phyloP scores from a whole-genome alignment of 768 basidiomycete species.

The Tephrocybe sp. region DNA sequence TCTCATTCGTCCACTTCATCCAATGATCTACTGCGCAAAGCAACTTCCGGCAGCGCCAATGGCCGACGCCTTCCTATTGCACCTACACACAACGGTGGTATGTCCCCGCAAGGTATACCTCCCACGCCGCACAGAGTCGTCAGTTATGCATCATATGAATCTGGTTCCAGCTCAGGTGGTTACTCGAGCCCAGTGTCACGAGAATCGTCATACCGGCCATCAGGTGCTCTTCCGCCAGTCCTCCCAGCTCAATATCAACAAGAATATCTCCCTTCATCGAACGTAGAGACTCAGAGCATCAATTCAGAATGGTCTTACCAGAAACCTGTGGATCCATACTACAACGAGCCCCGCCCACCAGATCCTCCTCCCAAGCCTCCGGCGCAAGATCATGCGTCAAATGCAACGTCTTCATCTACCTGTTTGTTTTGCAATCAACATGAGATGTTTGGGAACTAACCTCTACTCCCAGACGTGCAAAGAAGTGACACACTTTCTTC shows the following conservation, averaged over 20 bases:
- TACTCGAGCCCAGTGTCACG: constrained; percentile 19
- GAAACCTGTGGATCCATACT: constrained; percentile 16
- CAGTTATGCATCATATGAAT: constrained; percentile 17
- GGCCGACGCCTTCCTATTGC: constrained; percentile 26
- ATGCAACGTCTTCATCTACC: neutral
- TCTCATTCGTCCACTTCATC: constrained; percentile 26
- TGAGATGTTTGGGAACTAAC: neutral
- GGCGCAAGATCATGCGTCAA: constrained; percentile 7
- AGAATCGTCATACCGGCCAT: constrained; percentile 24
- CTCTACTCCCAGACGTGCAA: neutral
- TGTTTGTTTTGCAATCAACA: constrained; percentile 9
- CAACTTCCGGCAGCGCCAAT: constrained; percentile 21
- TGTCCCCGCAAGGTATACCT: constrained; percentile 15
- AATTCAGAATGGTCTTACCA: constrained; percentile 16
- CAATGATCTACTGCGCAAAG: constrained; percentile 28
- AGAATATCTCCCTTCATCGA: constrained; percentile 4
- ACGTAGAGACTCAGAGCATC: constrained; percentile 10
- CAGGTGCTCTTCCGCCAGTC: constrained; percentile 27
- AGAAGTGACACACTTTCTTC: constrained; percentile 17
- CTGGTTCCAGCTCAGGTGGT: constrained; percentile 20
- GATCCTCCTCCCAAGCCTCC: constrained; percentile 9
- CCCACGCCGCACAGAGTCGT: constrained; percentile 15
- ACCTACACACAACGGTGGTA: constrained; percentile 18
- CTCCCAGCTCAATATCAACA: constrained; percentile 23
- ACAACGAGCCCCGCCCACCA: constrained; percentile 12